Evolutionary conservation across 768 basidiomycete genomes (phyloP), one percentile per base, ranked within the genome.

Genomic region (Hebeloma cylindrosporum): DNA sequence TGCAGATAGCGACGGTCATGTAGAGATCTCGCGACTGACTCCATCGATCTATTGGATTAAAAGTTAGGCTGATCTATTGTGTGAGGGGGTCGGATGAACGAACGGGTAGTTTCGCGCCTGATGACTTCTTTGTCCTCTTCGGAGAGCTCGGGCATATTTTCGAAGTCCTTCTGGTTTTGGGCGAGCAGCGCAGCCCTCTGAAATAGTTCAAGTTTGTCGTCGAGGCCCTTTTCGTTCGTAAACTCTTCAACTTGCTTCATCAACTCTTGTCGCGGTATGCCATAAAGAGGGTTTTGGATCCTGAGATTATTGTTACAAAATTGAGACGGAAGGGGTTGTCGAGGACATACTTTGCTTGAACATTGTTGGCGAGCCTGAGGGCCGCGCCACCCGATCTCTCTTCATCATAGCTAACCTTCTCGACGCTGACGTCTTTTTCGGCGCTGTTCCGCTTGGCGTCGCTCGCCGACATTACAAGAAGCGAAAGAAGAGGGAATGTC

Each of bases 181-280:
- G 88, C 87, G 16, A 90, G 56, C 7, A 89, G 66, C 0, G 89
- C 89, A 14, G 80, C 88, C 65, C 85, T 88, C 56, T 74, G 68
- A 50, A 91, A 74, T 7, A 77, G 51, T 2, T 65, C 36, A 2
- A 67, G 53, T 16, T 75, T 68, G 32, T 79, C 74, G 7, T 69
- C 68, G 42, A 77, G 60, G 5, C 68, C 75, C 34, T 71, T 63
- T 43, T 74, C 73, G 43, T 64, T 67, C 0, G 80, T 77, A 54
- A 91, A 93, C 7, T 65, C 60, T 34, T 80, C 77, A 22, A 82
- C 85, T 42, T 82, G 74, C 1, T 69, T 60, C 53, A 85, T 63
- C 39, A 92, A 76, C 36, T 74, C 70, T 7, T 77, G 76, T 30
- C 78, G 72, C 5, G 84, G 68, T 30, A 88, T 75, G 26, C 82